A percentile compares a stretch with the other conserved stretches of the same genome.
Evolutionary conservation across 108 stramenopile genomes (phyloP).

Genomic region (Fragilariopsis cylindrus): DNA sequence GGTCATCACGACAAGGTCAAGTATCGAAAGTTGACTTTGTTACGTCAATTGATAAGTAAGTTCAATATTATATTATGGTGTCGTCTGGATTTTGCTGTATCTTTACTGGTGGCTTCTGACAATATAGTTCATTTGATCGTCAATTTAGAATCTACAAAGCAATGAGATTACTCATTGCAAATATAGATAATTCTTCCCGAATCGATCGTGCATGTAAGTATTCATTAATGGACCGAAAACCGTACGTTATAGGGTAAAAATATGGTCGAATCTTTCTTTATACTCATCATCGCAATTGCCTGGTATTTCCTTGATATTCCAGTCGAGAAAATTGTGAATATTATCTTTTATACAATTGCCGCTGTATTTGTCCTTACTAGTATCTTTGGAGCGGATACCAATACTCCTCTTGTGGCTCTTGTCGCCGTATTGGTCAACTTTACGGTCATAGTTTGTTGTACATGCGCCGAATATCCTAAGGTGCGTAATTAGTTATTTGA

Average conservation of each 20-base stretch:
- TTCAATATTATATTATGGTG: neutral
- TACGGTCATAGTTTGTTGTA: constrained; percentile 60
- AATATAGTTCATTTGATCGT: constrained; percentile 12
- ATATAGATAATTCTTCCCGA: constrained; percentile 51
- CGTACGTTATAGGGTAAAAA: no score
- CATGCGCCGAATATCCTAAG: constrained; percentile 69
- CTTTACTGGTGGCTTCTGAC: neutral
- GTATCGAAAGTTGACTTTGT: constrained; percentile 40
- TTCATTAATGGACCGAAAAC: no score
- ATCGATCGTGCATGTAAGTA: constrained; percentile 52
- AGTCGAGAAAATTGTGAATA: constrained; percentile 65
- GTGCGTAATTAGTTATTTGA: constrained; percentile 54
- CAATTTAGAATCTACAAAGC: constrained; percentile 59
- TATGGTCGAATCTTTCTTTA: no score
- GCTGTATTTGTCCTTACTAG: constrained; percentile 29
- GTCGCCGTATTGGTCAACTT: constrained; percentile 43
- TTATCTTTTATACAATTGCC: constrained; percentile 43
- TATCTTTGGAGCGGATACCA: constrained; percentile 40
- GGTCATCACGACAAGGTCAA: constrained; percentile 58
- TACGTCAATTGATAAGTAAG: constrained; percentile 29
- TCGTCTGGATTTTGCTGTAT: neutral
- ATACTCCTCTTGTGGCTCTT: constrained; percentile 35
- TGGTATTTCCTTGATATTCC: neutral
- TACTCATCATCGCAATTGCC: no score
- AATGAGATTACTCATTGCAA: constrained; percentile 59